Conservation (phyloP, 148 eudicot species). For the Rheum nobile region DNA sequence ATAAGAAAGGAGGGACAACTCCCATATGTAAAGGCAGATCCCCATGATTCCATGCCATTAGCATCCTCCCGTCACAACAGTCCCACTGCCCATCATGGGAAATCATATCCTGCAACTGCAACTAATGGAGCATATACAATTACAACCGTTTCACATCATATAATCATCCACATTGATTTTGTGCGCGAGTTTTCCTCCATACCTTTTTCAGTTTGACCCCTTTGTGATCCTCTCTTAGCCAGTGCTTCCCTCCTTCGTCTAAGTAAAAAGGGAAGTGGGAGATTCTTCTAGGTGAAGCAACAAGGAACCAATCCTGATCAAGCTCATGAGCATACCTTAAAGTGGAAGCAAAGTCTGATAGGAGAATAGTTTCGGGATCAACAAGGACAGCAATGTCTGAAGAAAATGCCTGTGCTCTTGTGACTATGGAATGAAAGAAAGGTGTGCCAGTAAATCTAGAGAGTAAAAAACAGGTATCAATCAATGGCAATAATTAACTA, state of each 20-base stretch:
- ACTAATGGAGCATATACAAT: constrained; percentile 34
- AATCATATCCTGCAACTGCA: constrained; percentile 85
- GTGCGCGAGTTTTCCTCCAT: constrained; percentile 12
- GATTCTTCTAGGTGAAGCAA: constrained; percentile 42
- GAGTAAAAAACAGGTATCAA: too few relatives aligned
- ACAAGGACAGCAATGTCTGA: constrained; percentile 64
- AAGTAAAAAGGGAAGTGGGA: constrained; percentile 48
- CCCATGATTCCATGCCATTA: constrained; percentile 83
- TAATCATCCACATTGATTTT: constrained; percentile 12
- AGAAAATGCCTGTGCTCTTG: constrained; percentile 58
- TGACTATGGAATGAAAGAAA: constrained; percentile 93
- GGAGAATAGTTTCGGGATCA: constrained; percentile 71
- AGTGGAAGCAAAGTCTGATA: constrained; percentile 55
- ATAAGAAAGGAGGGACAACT: constrained; percentile 82
- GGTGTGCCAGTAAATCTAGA: constrained; percentile 63
- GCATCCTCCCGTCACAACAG: constrained; percentile 37
- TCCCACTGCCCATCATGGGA: constrained; percentile 28
- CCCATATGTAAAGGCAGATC: constrained; percentile 79
- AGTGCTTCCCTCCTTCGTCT: constrained; percentile 45
- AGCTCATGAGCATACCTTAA: constrained; percentile 52
- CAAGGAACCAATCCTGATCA: constrained; percentile 85
- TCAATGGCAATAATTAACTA: too few relatives aligned
- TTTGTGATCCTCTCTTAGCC: constrained; percentile 48
- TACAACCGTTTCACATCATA: constrained; percentile 14
- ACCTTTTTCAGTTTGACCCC: constrained; percentile 43